Evolutionary conservation across 352 stramenopile genomes (phyloP).

Genomic region (Elongisporangium senticosum): DNA sequence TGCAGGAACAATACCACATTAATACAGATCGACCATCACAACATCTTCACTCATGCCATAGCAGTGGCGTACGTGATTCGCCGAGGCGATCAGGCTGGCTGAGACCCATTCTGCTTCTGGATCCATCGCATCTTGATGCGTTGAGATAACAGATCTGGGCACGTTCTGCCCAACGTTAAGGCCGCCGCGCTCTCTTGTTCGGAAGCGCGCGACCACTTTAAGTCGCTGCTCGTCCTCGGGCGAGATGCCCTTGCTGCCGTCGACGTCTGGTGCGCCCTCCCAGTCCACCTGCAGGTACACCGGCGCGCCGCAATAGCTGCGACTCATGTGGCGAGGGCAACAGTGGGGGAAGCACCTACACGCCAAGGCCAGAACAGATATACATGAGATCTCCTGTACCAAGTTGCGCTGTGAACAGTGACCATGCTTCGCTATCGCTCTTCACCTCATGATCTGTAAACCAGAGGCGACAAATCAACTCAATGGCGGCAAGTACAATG

Average conservation of each 20-base stretch:
- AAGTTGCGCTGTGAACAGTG: too few relatives aligned
- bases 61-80: conserved; percentile 10
- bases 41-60: neutral
- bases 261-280: conserved; percentile 12
- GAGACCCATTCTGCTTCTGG: too few relatives aligned
- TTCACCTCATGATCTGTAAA: conserved; percentile 49
- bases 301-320: conserved; percentile 62
- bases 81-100: too few relatives aligned
- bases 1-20: neutral
- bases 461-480: neutral
- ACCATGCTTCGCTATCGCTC: too few relatives aligned
- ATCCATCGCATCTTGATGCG: too few relatives aligned
- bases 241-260: conserved; percentile 4
- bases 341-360: conserved; percentile 50
- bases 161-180: conserved; percentile 29
- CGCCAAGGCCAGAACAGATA: too few relatives aligned
- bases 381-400: too few relatives aligned
- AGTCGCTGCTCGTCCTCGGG: conserved; percentile 15
- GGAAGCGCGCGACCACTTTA: conserved; percentile 31
- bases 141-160: too few relatives aligned
- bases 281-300: conserved; percentile 36
- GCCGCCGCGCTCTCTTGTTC: conserved; percentile 13
- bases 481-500: neutral
- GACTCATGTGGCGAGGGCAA: conserved; percentile 54
- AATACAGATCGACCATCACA: conserved; percentile 1